Conservation (phyloP, 306 rosid genomes). For the Neltuma alba region DNA sequence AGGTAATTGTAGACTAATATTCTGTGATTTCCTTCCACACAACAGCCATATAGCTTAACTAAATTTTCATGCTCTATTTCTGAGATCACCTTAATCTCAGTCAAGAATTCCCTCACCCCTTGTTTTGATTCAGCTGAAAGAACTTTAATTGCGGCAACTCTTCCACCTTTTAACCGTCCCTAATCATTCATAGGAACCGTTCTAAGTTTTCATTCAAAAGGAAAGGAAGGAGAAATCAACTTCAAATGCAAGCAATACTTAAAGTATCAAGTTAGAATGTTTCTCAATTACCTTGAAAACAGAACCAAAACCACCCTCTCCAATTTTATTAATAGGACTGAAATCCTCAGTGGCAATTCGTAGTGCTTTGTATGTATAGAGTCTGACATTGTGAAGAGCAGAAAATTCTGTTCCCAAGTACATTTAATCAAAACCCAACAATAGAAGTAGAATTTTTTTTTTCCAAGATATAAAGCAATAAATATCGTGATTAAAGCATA, state of each 20-base stretch:
- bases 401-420: conserved; percentile 56
- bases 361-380: conserved; percentile 73
- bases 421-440: conserved; percentile 31
- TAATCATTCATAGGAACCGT: conserved; percentile 43
- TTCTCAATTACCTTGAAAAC: conserved; percentile 74
- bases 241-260: conserved; percentile 28
- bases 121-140: conserved; percentile 90
- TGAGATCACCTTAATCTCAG: conserved; percentile 88
- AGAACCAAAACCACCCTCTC: conserved; percentile 98
- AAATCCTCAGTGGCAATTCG: conserved; percentile 69
- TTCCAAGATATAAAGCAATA: background rate
- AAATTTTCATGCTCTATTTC: conserved; percentile 84
- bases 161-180: conserved; percentile 87
- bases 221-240: conserved; percentile 16
- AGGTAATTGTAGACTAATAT: conserved; percentile 92
- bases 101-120: conserved; percentile 89
- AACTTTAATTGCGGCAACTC: conserved; percentile 89
- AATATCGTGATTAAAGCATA: background rate
- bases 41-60: conserved; percentile 89
- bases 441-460: background rate
- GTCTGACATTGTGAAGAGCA: conserved; percentile 63
- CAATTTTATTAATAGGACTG: conserved; percentile 70
- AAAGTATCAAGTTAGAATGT: background rate
- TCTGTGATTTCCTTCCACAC: conserved; percentile 81
- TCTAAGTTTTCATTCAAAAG: conserved; percentile 25